Evolutionary conservation across 768 basidiomycete genomes (phyloP), one percentile per base, ranked within the genome.

Genomic region (Boletus rufocinnamomeus): DNA sequence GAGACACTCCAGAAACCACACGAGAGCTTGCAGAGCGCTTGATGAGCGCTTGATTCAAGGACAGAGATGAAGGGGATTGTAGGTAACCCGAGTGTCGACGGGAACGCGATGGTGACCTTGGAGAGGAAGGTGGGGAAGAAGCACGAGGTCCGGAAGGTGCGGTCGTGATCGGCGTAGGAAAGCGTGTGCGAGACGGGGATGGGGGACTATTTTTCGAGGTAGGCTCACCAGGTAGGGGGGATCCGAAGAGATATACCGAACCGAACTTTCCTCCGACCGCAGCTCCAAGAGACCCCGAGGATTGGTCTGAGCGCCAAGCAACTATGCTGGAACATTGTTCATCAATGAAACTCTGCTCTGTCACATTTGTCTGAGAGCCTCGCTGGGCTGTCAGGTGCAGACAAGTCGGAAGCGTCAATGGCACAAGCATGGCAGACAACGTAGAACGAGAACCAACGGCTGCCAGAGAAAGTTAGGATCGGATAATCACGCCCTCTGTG

Each of bases 1-100:
- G 76, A 9, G 84, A 89, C 6, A 93, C 74, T 13, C 84, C 86
- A n/a, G 90, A 88, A 1, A 90, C 87, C 6, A 87, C 80, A 6
- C 82, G 79, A 19, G 88, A 80, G 51, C 84, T 82, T 28, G 80
- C 73, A n/a, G 81, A 73, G 13, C 86, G 72, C 38, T 76, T 76
- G 67, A 88, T 86, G 5, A 83, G 82, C 10, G 79, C 60, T 44
- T 69, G 72, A 43, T 73, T 67, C 56, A 76, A 54, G 51, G 70
- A 59, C n/a, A 71, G 45, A 4, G 75, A 74, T 2, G 80, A 75
- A 8, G 77, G 77, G 3, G 79, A 80, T 3, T 62, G 64, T 4
- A 66, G 52, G 19, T 69, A 61, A 13, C 57, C 58, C n/a, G 72
- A 74, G 19, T 65, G 65, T 47, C 71, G 65, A 48, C 65, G 73